Evolutionary conservation across 73 alveolate genomes (phyloP).

Genomic region (Paramecium octaurelia): DNA sequence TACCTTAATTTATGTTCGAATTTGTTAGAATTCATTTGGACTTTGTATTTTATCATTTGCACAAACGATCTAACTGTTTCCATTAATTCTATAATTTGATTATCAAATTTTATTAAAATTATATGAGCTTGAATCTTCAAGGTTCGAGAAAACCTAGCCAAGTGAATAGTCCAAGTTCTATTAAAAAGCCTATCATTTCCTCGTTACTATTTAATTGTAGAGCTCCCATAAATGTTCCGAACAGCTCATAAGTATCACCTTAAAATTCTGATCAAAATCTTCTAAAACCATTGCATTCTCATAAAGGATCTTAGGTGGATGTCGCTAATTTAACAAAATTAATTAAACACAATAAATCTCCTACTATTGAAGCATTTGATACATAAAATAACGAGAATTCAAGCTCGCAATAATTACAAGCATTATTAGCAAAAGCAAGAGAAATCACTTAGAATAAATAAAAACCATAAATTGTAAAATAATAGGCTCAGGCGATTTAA

Average conservation of each 20-base stretch:
- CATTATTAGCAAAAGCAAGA: not conserved
- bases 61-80: not conserved
- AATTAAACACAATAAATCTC: not conserved
- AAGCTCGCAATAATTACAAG: conserved; percentile 11
- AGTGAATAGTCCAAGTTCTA: not conserved
- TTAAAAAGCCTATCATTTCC: not conserved
- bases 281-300: conserved; percentile 9
- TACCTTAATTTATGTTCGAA: not conserved
- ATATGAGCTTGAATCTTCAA: not conserved
- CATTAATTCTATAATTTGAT: not conserved
- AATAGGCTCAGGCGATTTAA: not conserved
- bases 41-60: not conserved
- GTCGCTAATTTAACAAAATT: conserved; percentile 23
- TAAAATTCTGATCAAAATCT: conserved; percentile 9
- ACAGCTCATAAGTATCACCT: conserved; percentile 41
- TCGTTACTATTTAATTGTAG: not conserved
- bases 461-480: not conserved
- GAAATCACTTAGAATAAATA: conserved; percentile 18
- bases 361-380: conserved; percentile 19
- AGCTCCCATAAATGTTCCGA: conserved; percentile 32
- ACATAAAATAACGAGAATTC: not conserved
- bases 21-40: not conserved
- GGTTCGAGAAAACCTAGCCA: not conserved
- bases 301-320: conserved; percentile 34
- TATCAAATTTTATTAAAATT: not conserved